Evolutionary conservation across 352 stramenopile genomes (phyloP).

Genomic region (Globisporangium alternatum): DNA sequence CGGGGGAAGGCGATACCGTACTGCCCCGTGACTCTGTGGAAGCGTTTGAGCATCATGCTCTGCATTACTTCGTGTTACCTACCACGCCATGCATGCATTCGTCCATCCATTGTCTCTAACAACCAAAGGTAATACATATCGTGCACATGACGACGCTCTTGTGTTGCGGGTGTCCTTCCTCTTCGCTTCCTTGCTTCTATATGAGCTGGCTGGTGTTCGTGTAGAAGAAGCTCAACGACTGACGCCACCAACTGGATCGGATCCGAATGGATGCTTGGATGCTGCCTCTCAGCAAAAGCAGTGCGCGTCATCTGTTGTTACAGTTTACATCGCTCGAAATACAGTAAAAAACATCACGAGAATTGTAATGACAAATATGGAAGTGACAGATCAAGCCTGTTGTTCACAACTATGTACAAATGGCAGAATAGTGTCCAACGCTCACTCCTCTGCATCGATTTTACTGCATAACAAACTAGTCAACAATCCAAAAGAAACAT

Average conservation of each 20-base stretch:
- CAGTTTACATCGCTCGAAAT: not conserved
- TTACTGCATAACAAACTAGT: not conserved
- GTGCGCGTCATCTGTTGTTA: not conserved
- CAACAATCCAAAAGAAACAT: no score
- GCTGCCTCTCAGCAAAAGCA: not conserved
- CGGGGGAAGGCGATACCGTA: not conserved
- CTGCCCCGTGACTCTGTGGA: not conserved
- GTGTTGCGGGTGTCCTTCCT: not conserved
- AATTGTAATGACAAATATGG: not conserved
- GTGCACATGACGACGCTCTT: not conserved
- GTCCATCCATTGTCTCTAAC: not conserved
- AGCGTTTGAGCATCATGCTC: not conserved
- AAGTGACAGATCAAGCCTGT: not conserved
- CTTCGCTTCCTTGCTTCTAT: not conserved
- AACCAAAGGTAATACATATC: not conserved
- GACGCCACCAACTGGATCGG: not conserved
- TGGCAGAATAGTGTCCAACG: not conserved
- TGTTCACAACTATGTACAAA: not conserved
- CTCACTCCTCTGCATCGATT: not conserved
- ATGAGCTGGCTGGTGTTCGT: not conserved
- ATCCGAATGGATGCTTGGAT: conserved; percentile 2
- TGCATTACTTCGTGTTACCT: not conserved
- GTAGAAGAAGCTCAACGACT: conserved; percentile 5
- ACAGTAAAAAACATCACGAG: not conserved
- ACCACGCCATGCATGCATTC: no score